Base-by-base conservation (phyloP, 2,329 filamentous ascomycete genomes). In the Iodosphaeria phyllophila region DNA sequence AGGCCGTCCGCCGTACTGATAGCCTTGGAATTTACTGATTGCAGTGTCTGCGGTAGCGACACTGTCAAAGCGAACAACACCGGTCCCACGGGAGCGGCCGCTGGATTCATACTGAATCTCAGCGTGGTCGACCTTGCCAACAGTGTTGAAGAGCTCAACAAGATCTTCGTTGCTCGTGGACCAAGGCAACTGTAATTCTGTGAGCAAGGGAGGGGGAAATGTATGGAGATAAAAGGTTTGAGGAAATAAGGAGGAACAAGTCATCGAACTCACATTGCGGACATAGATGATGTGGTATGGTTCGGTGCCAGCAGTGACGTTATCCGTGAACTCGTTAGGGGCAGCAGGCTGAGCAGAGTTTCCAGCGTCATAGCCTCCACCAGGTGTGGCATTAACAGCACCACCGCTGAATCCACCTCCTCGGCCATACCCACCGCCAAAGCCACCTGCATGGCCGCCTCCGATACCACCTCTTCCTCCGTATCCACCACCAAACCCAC, bases 41-140 rank as follows among this genome's bases (percentile, higher is more conserved):
- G 86, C 76, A 13, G 83, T 93, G 40, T 92, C 83, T 2, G 89
- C 83, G 33, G 83, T 91, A 6, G 84, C 73, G 10, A 69, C 56
- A 27, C 55, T 67, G 44, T 91, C 80, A 46, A 98, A 95, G 33
- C 89, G 74, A 28, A 98, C 89, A n/a, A 98, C 89, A 46, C 89
- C 89, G 30, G 79, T 89, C 35, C 89, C 89, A 35, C 83, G 77
- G 31, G 89, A 98, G 40, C 89, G 79, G 22, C 89, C 89, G 42
- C 91, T 95, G 4, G 80, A 77, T 50, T 98, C 89, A 44, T 98
- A 95, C 52, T 98, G 89, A 29, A 98, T 95, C 54, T 98, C 89
- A n/a, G 89, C 89, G 41, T 89, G 83, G 42, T 93, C 83, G 30
- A 98, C 89, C 50, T 92, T 92, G 35, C 89, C 89, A 43, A 98